A percentile compares a stretch with the other conserved stretches of the same genome.
These are phyloP conservation scores for Astragalus glycyphyllos DNA, from an alignment of 306 rosid genomes.

Conservation along the genomic window DNA sequence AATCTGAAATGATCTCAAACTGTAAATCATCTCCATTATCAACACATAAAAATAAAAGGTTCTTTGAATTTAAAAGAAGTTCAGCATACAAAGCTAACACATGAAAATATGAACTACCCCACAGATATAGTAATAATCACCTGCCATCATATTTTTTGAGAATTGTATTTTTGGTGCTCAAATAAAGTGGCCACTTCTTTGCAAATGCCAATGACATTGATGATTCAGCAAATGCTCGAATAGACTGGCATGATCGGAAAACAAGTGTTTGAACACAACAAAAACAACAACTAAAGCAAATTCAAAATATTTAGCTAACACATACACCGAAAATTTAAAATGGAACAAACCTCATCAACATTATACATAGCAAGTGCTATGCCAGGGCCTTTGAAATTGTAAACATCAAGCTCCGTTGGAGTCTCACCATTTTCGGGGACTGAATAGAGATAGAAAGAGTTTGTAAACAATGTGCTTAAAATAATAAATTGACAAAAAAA, in stretches of 20 bases:
- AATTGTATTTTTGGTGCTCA: slow-evolving; percentile 96
- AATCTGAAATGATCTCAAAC: slow-evolving; percentile 62
- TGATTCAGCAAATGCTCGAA: slow-evolving; percentile 92
- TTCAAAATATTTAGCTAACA: slow-evolving; percentile 34
- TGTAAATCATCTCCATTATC: slow-evolving; percentile 35
- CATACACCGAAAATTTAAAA: slow-evolving; percentile 26
- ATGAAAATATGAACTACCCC: slow-evolving; percentile 29
- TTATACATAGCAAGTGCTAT: slow-evolving; percentile 94
- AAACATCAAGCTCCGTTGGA: slow-evolving; percentile 82
- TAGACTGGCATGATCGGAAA: slow-evolving; percentile 62
- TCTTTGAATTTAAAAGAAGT: slow-evolving; percentile 18
- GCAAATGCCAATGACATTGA: slow-evolving; percentile 82
- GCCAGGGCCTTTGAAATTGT: slow-evolving; percentile 88
- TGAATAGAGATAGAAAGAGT: slow-evolving; percentile 45
- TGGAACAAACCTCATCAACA: slow-evolving; percentile 80
- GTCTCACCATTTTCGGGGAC: slow-evolving; percentile 81
- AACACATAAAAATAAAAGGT: slow-evolving; percentile 7
- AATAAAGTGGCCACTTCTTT: slow-evolving; percentile 95
- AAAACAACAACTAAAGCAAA: slow-evolving; percentile 13
- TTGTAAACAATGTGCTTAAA: slow-evolving; percentile 35
- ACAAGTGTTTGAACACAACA: slow-evolving; percentile 19
- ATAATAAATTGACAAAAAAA: not conserved
- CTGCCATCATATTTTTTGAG: slow-evolving; percentile 98
- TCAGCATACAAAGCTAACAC: slow-evolving; percentile 7
- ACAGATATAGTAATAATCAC: slow-evolving; percentile 53